Percentiles rank a stretch among this genome's conserved stretches.
phyloP scores from a whole-genome alignment of 352 stramenopile genomes.

The Lagenidium sp. region DNA sequence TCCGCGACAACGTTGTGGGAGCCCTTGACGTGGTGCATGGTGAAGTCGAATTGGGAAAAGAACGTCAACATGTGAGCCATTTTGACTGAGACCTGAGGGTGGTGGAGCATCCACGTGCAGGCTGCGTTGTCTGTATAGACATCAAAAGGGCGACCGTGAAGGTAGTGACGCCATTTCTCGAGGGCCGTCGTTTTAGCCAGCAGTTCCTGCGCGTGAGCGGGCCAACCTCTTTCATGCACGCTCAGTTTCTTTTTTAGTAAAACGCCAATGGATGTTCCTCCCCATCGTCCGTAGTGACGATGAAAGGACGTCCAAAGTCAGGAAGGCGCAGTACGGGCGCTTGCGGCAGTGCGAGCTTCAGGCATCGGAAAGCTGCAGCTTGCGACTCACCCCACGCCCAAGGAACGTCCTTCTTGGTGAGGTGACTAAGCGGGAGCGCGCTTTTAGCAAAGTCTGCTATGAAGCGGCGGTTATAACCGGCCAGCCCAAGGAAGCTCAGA shows the following conservation, averaged over 20 bases:
- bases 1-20: background rate
- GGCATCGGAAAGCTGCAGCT: conserved; percentile 3
- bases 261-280: conserved; percentile 17
- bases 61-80: conserved; percentile 10
- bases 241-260: conserved; percentile 14
- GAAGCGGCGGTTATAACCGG: conserved; percentile 21
- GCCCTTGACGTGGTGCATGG: conserved; percentile 8
- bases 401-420: conserved; percentile 11
- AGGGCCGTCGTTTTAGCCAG: conserved; percentile 13
- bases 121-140: conserved; percentile 13
- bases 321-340: conserved; percentile 16
- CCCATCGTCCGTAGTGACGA: conserved; percentile 20
- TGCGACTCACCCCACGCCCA: conserved; percentile 13
- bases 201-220: conserved; percentile 10
- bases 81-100: conserved; percentile 8
- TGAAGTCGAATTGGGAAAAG: conserved; percentile 11
- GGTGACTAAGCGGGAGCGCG: conserved; percentile 11
- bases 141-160: conserved; percentile 6
- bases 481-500: conserved; percentile 16
- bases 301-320: conserved; percentile 12
- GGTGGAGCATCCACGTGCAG: conserved; percentile 11
- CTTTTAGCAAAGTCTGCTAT: conserved; percentile 12
- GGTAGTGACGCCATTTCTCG: conserved; percentile 14
- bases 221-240: conserved; percentile 5
- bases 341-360: conserved; percentile 16